Percentiles rank a stretch among this genome's conserved stretches.
Evolutionary conservation across 169 alveolate genomes (phyloP).

Genomic region (Babesia microti): DNA sequence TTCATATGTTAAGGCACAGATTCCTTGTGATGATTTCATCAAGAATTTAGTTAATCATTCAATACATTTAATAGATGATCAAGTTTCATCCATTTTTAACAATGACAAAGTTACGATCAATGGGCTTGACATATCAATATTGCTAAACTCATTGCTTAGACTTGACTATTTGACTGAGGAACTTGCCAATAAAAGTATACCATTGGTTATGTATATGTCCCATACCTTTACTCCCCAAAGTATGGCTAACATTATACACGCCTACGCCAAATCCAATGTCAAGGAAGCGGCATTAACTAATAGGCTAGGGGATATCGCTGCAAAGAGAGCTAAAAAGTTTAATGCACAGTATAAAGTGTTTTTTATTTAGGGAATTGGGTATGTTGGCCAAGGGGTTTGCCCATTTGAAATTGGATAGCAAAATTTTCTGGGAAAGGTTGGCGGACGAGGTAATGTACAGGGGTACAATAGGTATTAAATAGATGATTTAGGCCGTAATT

Average conservation of each 20-base stretch:
- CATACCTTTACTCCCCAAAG: no score
- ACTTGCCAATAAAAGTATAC: constrained; percentile 18
- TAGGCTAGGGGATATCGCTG: constrained; percentile 8
- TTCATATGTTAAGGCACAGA: no score
- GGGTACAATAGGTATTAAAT: constrained; percentile 13
- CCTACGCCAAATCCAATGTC: constrained; percentile 20
- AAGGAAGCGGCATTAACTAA: constrained; percentile 11
- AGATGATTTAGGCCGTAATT: constrained; percentile 19
- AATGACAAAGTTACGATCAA: no score
- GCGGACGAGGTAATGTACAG: constrained; percentile 42
- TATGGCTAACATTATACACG: constrained; percentile 24
- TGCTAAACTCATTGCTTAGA: constrained; percentile 19
- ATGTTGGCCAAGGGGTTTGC: constrained; percentile 27
- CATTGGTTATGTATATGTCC: constrained; percentile 21
- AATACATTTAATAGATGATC: no score
- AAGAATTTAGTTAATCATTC: no score
- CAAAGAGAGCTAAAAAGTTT: constrained; percentile 3
- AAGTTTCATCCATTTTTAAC: no score
- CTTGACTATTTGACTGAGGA: constrained; percentile 11
- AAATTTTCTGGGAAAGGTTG: constrained; percentile 18
- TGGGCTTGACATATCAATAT: constrained; percentile 25
- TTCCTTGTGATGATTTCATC: no score
- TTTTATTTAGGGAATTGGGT: constrained; percentile 18
- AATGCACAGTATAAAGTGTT: neutral
- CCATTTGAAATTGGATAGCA: constrained; percentile 9